Evolutionary conservation across 768 basidiomycete species (phyloP).

Genomic region (Trametopsis cervina): DNA sequence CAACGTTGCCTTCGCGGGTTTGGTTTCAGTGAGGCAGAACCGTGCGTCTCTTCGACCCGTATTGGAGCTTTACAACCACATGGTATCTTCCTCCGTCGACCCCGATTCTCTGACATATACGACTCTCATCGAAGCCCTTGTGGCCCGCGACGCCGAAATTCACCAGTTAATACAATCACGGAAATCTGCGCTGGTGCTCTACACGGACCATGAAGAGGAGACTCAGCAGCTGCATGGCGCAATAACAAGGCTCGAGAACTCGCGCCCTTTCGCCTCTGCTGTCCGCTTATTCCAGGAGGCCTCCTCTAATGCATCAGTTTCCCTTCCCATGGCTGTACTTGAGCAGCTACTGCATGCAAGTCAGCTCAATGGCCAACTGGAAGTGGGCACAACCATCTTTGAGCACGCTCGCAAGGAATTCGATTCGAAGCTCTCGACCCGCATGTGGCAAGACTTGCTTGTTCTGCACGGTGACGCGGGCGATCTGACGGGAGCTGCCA

Average conservation of each 20-base stretch:
- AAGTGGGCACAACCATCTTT: conserved; percentile 60
- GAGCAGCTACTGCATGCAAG: conserved; percentile 54
- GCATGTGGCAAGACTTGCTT: conserved; percentile 49
- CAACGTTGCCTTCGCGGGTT: conserved; percentile 15
- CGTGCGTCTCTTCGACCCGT: conserved; percentile 53
- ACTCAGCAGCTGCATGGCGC: too few relatives aligned
- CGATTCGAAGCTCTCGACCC: conserved; percentile 26
- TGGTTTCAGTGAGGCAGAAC: conserved; percentile 36
- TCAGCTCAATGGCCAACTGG: conserved; percentile 46
- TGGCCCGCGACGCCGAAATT: conserved; percentile 63
- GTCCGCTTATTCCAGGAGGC: conserved; percentile 67
- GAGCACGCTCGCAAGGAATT: conserved; percentile 47
- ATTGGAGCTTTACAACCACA: conserved; percentile 63
- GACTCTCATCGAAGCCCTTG: conserved; percentile 53
- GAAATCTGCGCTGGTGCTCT: not conserved
- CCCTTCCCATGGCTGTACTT: conserved; percentile 37
- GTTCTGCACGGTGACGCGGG: conserved; percentile 46
- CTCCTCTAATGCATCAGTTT: conserved; percentile 28
- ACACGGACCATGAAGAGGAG: conserved; percentile 32
- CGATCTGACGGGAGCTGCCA: conserved; percentile 43
- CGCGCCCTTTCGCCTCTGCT: conserved; percentile 49
- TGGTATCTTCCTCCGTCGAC: conserved; percentile 52
- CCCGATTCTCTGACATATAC: conserved; percentile 63
- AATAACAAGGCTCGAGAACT: conserved; percentile 55
- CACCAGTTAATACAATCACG: conserved; percentile 34